Base-by-base conservation (phyloP, 495 filamentous ascomycete genomes). In the Parathielavia hyrcaniae region DNA sequence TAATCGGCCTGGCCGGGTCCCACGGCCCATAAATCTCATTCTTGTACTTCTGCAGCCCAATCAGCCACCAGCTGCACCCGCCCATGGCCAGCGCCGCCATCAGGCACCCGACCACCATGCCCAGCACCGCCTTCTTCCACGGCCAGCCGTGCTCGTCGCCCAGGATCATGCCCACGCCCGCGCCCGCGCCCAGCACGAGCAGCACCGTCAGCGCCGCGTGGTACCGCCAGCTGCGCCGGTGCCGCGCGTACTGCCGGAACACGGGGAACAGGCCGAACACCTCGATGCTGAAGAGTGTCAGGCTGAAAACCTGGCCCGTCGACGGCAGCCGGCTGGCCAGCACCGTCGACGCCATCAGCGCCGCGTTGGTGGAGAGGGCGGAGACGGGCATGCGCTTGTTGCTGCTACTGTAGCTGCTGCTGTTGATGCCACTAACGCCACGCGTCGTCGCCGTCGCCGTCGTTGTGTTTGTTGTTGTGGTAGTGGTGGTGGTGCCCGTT, bases 1-100 rank as follows among this genome's bases (percentile, higher is more conserved):
- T 85, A 51, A 97, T 85, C 8, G 93, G 93, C 65, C 92, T 78
- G 4, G 93, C 93, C 17, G 95, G 91, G 77, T 98, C 93, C 93
- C 93, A 98, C 4, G 93, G 93, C 34, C 93, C 93, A 66, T 89
- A 89, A 56, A 98, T 97, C 69, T 97, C 93, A 73, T 97, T 97
- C 80, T 98, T 98, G 72, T 97, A 98, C 75, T 92, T 91, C 73
- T 98, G 93, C 70, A 98, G 72, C 47, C 89, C 87, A 67, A 98
- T 97, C 57, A 98, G 74, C 95, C 95, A 97, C 92, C 90, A 97
- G 64, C 88, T 92, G 68, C 91, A 97, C 43, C 89, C 86, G 3
- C 92, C 93, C 89, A 97, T 95, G 2, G 82, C 85, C 34, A 95
- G 62, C 1, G 72, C 66, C 4, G 82, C 81, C 3, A 86, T 87